These are phyloP conservation scores for Mycena albidolilacea DNA, from an alignment of 768 basidiomycete genomes.

Conservation along the genomic window DNA sequence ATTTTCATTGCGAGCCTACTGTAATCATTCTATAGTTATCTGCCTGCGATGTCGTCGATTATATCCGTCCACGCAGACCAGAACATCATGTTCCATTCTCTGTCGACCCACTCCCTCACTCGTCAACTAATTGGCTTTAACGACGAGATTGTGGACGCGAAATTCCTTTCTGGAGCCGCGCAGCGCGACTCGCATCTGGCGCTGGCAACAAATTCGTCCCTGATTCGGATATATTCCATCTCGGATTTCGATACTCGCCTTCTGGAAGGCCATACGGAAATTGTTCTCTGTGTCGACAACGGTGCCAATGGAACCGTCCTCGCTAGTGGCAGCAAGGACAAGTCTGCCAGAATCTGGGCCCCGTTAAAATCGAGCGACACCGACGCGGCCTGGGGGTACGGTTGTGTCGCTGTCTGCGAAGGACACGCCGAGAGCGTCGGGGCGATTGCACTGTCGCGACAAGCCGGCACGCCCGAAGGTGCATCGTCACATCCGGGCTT, in stretches of 20 bases:
- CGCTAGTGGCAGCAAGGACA: constrained; percentile 95
- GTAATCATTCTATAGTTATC: constrained; percentile 66
- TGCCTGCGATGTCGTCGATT: constrained; percentile 73
- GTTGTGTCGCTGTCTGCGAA: constrained; percentile 89
- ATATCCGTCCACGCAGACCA: constrained; percentile 95
- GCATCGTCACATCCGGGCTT: constrained; percentile 63
- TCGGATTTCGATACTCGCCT: constrained; percentile 86
- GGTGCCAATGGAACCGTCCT: constrained; percentile 78
- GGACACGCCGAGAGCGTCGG: constrained; percentile 97
- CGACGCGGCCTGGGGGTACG: constrained; percentile 65
- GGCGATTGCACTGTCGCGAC: constrained; percentile 86
- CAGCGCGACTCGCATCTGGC: constrained; percentile 82
- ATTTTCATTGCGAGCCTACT: constrained; percentile 9
- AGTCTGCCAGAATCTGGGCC: constrained; percentile 89
- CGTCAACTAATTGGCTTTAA: constrained; percentile 97
- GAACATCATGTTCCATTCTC: constrained; percentile 93
- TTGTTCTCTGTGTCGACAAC: constrained; percentile 88
- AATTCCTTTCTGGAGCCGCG: constrained; percentile 70
- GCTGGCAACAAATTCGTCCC: constrained; percentile 96
- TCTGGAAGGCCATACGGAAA: constrained; percentile 90
- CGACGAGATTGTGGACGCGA: constrained; percentile 95
- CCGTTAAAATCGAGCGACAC: constrained; percentile 43
- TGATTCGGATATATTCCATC: constrained; percentile 91
- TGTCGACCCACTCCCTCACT: constrained; percentile 71
- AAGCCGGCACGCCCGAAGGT: constrained; percentile 48